Evolutionary conservation across 148 eudicot genomes (phyloP).

Genomic region (Limonium bicolor): DNA sequence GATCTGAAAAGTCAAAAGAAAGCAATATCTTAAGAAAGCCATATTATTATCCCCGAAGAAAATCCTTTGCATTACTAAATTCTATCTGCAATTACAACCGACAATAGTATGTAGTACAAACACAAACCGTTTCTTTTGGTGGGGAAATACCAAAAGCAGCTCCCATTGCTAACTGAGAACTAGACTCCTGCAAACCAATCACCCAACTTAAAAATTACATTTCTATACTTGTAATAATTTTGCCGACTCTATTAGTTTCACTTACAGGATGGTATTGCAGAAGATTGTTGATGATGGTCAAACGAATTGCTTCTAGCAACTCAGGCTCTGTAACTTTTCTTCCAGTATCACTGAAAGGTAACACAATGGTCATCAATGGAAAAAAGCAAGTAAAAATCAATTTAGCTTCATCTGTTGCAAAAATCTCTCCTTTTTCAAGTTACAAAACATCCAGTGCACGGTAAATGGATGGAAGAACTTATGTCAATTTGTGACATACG

Average conservation of each 20-base stretch:
- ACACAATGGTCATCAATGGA: background rate
- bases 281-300: slow-evolving; percentile 87
- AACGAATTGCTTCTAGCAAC: slow-evolving; percentile 81
- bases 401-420: no score
- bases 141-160: slow-evolving; percentile 69
- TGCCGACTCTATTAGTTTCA: background rate
- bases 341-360: slow-evolving; percentile 55
- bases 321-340: slow-evolving; percentile 93
- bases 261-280: slow-evolving; percentile 81
- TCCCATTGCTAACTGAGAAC: slow-evolving; percentile 79
- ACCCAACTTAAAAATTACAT: slow-evolving; percentile 4
- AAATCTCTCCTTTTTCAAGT: no score
- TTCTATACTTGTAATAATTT: slow-evolving; percentile 1
- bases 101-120: no score
- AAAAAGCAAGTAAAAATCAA: no score
- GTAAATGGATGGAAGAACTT: no score
- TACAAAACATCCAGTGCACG: no score
- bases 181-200: slow-evolving; percentile 59
- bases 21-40: background rate
- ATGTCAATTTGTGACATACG: slow-evolving; percentile 80
- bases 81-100: no score
- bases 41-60: no score
- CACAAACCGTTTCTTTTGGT: slow-evolving; percentile 52
- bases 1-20: slow-evolving; percentile 25
- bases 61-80: no score